phyloP scores from a whole-genome alignment of 305 asterid species.

The Fraxinus albicans region DNA sequence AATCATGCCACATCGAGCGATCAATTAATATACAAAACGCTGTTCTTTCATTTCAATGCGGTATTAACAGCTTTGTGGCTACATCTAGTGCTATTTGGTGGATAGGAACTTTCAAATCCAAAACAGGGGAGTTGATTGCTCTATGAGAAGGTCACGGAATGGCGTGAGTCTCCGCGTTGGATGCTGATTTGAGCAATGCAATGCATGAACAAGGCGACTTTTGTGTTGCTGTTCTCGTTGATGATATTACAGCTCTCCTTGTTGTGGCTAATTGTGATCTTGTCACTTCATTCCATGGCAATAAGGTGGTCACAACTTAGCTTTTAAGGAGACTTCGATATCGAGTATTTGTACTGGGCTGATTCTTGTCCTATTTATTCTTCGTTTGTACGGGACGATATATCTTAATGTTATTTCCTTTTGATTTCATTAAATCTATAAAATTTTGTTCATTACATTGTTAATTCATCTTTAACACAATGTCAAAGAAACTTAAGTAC shows the following conservation, averaged over 20 bases:
- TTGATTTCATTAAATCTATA: background rate
- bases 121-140: background rate
- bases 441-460: background rate
- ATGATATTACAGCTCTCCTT: background rate
- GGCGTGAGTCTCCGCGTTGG: background rate
- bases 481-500: background rate
- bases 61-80: background rate
- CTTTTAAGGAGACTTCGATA: background rate
- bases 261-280: background rate
- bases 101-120: too few species aligned
- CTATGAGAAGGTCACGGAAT: background rate
- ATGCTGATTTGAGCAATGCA: background rate
- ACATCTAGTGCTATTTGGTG: background rate
- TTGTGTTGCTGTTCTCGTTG: background rate
- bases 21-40: background rate
- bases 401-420: background rate
- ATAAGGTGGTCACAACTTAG: background rate
- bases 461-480: background rate
- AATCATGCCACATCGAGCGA: background rate
- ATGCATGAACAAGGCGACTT: background rate
- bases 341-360: background rate
- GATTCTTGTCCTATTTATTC: background rate
- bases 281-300: background rate
- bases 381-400: background rate
- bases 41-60: background rate